Evolutionary conservation across 129 eudicot genomes (phyloP), one percentile per base, ranked within the genome.

Genomic region (Saussurea involucrata): DNA sequence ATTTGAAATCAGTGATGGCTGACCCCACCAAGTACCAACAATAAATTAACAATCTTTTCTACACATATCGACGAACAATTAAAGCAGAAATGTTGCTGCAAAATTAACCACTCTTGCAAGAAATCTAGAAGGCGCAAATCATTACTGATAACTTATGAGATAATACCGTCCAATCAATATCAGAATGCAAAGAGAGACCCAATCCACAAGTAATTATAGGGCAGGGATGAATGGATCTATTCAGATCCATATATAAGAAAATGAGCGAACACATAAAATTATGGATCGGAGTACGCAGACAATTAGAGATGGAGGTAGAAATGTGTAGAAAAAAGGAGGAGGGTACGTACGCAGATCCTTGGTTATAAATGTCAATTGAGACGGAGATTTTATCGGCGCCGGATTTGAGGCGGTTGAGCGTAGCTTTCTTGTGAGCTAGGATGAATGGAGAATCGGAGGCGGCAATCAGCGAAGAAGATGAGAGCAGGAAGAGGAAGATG

Each of bases 381-480:
- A 93, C 91, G 78, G 88, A 85, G 58, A 93, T 76, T 4, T 88
- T 87, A 69, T 93, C 98, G 68, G 70, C 75, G 74, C 97, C 95
- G 68, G 95, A 85, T 74, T 90, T 93, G 87, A 90, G 97, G 25
- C 95, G 64, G 64, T 69, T 87, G 76, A 88, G 91, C 10, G 91
- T 77, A 22, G 95, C 97, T 76, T 93, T 93, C 91, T 93, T 93
- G 80, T 93, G 98, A 25, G 97, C 98, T 13, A 93, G 85, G 44
- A 93, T 87, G 83, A 93, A 93, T 2, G 98, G 98, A 24, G 88
- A 81, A 8, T 93, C 90, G 27, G 89, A 86, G 12, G 86, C 84
- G 71, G 84, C 82, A 31, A 82, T 77, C 8, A 60, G 46, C 21
- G 81, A 74, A 6, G 80, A 63, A 1, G 92, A 76, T 25, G 72